Conservation (phyloP, 495 filamentous ascomycete species). For the Neurospora tetrasperma region DNA sequence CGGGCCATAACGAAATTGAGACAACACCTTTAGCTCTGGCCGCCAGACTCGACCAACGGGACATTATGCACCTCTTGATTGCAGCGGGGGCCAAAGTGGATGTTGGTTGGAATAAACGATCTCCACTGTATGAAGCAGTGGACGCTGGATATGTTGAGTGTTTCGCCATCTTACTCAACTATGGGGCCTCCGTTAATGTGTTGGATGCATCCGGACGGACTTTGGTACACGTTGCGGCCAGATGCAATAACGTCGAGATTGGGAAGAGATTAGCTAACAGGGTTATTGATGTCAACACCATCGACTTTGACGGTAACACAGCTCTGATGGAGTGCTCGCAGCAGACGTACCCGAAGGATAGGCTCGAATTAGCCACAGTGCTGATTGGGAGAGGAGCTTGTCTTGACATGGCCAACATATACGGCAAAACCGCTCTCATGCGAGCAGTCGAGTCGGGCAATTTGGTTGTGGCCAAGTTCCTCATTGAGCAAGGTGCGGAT, state of each 20-base stretch:
- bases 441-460: too few relatives aligned
- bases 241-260: fast-evolving
- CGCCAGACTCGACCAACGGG: not conserved
- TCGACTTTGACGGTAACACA: not conserved
- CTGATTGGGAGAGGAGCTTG: not conserved
- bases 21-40: not conserved
- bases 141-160: fast-evolving
- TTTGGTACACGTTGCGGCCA: not conserved
- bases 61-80: not conserved
- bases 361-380: fast-evolving
- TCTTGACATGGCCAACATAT: not conserved
- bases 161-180: not conserved
- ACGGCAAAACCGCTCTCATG: not conserved
- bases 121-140: not conserved
- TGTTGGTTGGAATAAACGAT: fast-evolving
- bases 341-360: too few relatives aligned
- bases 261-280: not conserved
- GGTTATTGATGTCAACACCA: not conserved
- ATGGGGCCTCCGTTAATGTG: not conserved
- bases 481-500: not conserved
- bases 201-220: fast-evolving
- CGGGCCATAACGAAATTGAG: fast-evolving
- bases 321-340: not conserved
- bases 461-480: too few relatives aligned
- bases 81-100: not conserved